A percentile compares a stretch with the other conserved stretches of the same genome.
These are phyloP conservation scores for Tulasnella sp. DNA, from an alignment of 768 basidiomycete species.

Conservation along the genomic window DNA sequence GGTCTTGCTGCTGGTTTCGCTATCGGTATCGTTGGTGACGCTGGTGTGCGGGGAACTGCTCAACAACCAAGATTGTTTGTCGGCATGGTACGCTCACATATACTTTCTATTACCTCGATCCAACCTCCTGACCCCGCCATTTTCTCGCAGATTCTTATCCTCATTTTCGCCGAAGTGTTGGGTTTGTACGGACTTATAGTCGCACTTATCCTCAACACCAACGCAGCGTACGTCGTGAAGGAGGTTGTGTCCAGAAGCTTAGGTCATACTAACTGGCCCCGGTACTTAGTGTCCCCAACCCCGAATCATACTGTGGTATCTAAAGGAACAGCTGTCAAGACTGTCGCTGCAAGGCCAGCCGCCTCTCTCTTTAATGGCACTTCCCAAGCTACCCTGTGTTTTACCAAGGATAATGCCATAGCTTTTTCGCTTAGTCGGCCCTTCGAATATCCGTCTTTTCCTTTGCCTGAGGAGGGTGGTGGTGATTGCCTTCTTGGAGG, in stretches of 20 bases:
- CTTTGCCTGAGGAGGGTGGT: neutral
- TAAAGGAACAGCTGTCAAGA: neutral
- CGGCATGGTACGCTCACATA: constrained; percentile 66
- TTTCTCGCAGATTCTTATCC: constrained; percentile 76
- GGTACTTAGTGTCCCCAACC: constrained; percentile 20
- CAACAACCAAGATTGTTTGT: constrained; percentile 94
- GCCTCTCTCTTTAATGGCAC: neutral
- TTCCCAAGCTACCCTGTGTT: neutral
- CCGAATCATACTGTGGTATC: constrained; percentile 25
- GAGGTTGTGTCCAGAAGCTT: too few relatives aligned
- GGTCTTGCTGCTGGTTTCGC: constrained; percentile 97
- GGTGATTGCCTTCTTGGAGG: neutral
- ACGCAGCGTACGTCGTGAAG: constrained; percentile 36
- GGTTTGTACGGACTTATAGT: constrained; percentile 90
- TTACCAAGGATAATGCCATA: neutral
- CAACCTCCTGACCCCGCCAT: neutral
- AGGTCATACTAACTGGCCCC: neutral
- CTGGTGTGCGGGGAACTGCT: constrained; percentile 95
- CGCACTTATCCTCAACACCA: constrained; percentile 93
- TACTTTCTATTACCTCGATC: neutral
- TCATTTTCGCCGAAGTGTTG: constrained; percentile 94
- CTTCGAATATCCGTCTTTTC: neutral
- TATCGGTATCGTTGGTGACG: constrained; percentile 97
- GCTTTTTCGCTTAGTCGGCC: neutral
- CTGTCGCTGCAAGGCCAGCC: neutral